Evolutionary conservation across 768 basidiomycete genomes (phyloP).

Genomic region (Boletus fagicola): DNA sequence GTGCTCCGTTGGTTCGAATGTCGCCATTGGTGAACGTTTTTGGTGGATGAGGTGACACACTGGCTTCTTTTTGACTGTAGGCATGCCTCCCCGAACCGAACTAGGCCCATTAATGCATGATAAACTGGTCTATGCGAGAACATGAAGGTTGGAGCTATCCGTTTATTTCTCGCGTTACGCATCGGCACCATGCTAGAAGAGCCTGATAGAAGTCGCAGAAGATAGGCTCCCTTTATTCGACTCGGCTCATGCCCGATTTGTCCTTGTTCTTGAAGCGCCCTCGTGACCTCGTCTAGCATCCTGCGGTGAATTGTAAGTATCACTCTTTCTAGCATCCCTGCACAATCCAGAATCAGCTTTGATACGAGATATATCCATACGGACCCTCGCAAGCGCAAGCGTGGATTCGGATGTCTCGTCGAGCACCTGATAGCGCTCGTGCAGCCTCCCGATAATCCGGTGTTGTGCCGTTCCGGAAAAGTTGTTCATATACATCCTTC

Average conservation of each 20-base stretch:
- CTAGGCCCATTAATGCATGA: neutral
- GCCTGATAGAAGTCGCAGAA: too few species aligned
- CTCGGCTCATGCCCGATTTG: neutral
- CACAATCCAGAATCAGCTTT: too few species aligned
- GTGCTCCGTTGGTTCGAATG: neutral
- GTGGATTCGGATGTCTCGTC: too few species aligned
- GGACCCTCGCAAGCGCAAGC: too few species aligned
- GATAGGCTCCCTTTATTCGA: neutral
- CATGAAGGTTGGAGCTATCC: too few species aligned
- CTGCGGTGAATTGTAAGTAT: neutral
- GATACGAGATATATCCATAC: too few species aligned
- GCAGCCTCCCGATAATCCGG: too few species aligned
- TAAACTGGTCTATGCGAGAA: neutral
- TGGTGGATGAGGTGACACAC: neutral
- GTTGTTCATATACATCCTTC: too few species aligned
- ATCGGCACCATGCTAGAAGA: neutral
- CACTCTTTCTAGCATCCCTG: neutral
- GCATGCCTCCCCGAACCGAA: neutral
- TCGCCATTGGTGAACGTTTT: neutral
- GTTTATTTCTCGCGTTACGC: neutral
- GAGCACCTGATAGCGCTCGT: too few species aligned
- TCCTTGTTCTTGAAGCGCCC: neutral
- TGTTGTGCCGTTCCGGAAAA: too few species aligned
- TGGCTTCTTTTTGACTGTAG: neutral
- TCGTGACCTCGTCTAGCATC: neutral